phyloP scores from a whole-genome alignment of 331 rosid genomes.

The Cydonia oblonga region DNA sequence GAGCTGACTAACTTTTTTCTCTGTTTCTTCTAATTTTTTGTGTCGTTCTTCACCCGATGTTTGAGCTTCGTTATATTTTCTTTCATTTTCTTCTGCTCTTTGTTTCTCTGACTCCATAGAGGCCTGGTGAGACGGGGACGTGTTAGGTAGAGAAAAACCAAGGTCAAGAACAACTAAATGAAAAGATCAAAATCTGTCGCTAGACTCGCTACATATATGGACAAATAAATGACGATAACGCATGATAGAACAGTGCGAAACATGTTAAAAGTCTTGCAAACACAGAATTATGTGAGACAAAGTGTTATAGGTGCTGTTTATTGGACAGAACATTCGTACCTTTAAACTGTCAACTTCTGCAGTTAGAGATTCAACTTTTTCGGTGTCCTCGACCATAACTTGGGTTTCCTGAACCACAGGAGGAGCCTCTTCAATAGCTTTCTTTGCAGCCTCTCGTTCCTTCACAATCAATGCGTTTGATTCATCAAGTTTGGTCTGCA shows the following conservation, averaged over 20 bases:
- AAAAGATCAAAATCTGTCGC: conserved; percentile 9
- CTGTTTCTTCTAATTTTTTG: conserved; percentile 55
- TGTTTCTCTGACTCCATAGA: conserved; percentile 51
- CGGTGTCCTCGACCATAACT: conserved; percentile 67
- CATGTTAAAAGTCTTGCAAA: neutral
- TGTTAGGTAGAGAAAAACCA: conserved; percentile 9
- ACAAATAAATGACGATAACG: neutral
- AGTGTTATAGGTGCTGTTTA: neutral
- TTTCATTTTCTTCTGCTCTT: conserved; percentile 42
- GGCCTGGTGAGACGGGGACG: conserved; percentile 19
- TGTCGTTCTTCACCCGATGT: conserved; percentile 30
- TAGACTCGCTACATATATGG: neutral
- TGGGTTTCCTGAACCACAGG: conserved; percentile 69
- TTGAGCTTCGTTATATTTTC: conserved; percentile 45
- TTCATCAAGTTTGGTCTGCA: conserved; percentile 56
- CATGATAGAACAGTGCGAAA: neutral
- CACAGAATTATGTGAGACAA: neutral
- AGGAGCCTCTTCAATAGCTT: conserved; percentile 58
- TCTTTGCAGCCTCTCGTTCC: conserved; percentile 62
- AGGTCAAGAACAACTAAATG: conserved; percentile 1
- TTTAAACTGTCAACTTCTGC: conserved; percentile 55
- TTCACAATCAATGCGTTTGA: conserved; percentile 43
- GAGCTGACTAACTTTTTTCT: conserved; percentile 59
- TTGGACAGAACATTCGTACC: conserved; percentile 34
- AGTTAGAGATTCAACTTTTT: conserved; percentile 54